Conservation (phyloP, 78 protist genomes). For the Dictyostelium purpureum region DNA sequence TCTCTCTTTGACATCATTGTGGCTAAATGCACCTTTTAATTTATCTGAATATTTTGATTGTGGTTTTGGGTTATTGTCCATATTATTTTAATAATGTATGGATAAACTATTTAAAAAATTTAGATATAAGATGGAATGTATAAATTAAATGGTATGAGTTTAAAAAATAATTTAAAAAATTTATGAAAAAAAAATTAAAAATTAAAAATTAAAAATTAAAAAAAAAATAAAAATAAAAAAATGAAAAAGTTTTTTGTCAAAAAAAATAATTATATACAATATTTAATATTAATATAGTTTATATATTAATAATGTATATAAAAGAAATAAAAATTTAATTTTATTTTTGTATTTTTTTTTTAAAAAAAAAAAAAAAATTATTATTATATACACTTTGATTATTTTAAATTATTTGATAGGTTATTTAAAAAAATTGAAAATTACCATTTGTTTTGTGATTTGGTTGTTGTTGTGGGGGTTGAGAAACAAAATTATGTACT, state of each 20-base stretch:
- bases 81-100: too few species aligned
- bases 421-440: too few species aligned
- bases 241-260: not conserved
- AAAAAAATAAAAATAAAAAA: not conserved
- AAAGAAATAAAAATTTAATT: slow-evolving; percentile 1
- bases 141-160: too few species aligned
- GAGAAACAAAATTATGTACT: not conserved
- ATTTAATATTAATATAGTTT: not conserved
- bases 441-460: too few species aligned
- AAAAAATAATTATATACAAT: too few species aligned
- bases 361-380: too few species aligned
- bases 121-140: not conserved
- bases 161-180: not conserved
- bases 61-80: not conserved
- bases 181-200: not conserved
- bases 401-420: too few species aligned
- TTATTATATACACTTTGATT: too few species aligned
- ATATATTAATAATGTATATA: not conserved
- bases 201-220: not conserved
- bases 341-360: too few species aligned
- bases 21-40: slow-evolving; percentile 5
- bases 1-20: not conserved
- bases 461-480: too few species aligned
- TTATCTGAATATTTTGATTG: not conserved
- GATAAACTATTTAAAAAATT: too few species aligned